Conservation (phyloP, 306 rosid species). For the Cicer cuneatum region DNA sequence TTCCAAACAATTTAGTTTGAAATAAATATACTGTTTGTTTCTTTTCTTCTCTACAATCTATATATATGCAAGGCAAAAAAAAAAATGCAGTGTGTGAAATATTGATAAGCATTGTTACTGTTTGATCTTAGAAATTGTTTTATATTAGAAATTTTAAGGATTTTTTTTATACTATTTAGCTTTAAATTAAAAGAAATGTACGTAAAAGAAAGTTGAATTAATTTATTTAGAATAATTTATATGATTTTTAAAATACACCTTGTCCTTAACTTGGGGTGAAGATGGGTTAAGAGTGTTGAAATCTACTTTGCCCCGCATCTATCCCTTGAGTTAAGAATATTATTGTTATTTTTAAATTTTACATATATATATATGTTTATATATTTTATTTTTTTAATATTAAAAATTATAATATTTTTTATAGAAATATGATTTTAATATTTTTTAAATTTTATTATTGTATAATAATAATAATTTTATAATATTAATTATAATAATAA, state of each 20-base stretch:
- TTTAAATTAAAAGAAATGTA: background rate
- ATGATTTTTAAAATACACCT: background rate
- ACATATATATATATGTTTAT: no score
- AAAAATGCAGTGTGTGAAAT: background rate
- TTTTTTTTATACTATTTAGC: background rate
- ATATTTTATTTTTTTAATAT: no score
- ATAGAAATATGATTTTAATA: no score
- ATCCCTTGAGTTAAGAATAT: no score
- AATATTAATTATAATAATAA: no score
- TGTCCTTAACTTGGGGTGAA: no score
- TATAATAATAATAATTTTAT: no score
- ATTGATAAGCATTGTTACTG: background rate
- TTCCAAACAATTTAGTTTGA: slow-evolving; percentile 52
- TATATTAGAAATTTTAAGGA: background rate
- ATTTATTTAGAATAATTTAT: background rate
- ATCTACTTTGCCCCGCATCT: no score
- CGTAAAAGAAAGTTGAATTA: background rate
- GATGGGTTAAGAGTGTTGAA: no score
- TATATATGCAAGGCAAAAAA: background rate
- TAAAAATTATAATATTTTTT: no score
- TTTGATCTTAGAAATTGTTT: background rate
- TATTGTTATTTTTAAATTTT: no score
- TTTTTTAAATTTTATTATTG: no score
- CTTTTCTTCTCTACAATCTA: slow-evolving; percentile 11
- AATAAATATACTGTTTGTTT: slow-evolving; percentile 39